These are phyloP conservation scores for Reticulascus tulasneorum DNA, from an alignment of 2,329 filamentous ascomycete genomes.

Conservation along the genomic window DNA sequence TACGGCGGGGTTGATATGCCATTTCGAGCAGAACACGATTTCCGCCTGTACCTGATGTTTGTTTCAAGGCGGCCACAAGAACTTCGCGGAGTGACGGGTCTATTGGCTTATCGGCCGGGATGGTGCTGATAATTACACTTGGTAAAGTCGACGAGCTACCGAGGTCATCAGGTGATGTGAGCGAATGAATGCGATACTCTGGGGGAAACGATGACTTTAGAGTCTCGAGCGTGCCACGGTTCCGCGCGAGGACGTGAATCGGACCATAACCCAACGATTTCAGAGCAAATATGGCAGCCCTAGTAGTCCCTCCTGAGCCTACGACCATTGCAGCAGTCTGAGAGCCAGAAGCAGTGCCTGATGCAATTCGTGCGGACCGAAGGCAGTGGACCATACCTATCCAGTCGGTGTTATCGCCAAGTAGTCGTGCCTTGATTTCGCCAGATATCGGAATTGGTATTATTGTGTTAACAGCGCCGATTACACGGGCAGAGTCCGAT, in stretches of 20 bases:
- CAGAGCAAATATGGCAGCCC: conserved; percentile 86
- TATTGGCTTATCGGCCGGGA: conserved; percentile 83
- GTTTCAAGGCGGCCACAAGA: conserved; percentile 50
- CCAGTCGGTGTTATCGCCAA: conserved; percentile 96
- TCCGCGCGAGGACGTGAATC: conserved; percentile 83
- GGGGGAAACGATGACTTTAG: conserved; percentile 70
- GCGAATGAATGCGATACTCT: conserved; percentile 65
- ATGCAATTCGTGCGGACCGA: conserved; percentile 59
- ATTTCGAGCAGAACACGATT: conserved; percentile 77
- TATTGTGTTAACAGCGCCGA: conserved; percentile 94
- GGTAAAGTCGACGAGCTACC: conserved; percentile 37
- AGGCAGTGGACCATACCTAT: conserved; percentile 83
- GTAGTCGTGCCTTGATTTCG: conserved; percentile 42
- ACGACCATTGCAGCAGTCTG: conserved; percentile 68
- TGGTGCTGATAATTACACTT: conserved; percentile 78
- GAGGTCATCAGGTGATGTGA: conserved; percentile 28
- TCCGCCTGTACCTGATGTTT: conserved; percentile 31
- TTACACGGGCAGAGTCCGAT: conserved; percentile 71
- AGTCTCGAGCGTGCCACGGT: conserved; percentile 60
- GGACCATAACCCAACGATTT: conserved; percentile 78
- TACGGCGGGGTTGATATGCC: conserved; percentile 88
- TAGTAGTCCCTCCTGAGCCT: conserved; percentile 85
- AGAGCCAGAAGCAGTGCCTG: conserved; percentile 24
- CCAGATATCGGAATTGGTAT: conserved; percentile 49
- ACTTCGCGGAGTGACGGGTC: conserved; percentile 66